A percentile compares a stretch with the other conserved stretches of the same genome.
phyloP scores from a whole-genome alignment of 2,329 filamentous ascomycete species.

The Immersiporthe knoxdaviesiana region DNA sequence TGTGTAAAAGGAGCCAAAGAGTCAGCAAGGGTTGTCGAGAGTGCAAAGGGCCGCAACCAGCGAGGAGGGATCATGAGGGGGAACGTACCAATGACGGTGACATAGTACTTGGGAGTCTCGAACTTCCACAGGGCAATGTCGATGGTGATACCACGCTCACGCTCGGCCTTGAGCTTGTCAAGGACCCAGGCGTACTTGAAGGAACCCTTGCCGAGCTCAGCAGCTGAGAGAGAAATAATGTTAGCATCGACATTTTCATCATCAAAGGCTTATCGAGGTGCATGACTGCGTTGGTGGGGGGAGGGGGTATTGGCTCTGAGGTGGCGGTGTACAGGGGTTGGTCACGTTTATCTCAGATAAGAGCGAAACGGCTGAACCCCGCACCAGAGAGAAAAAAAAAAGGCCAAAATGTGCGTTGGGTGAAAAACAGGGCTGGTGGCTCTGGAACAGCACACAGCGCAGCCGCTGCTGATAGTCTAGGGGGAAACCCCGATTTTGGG shows the following conservation, averaged over 20 bases:
- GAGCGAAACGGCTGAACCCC: conserved; percentile 25
- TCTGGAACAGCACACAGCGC: background rate
- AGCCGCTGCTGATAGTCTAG: too few relatives aligned
- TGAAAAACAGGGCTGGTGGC: conserved; percentile 30
- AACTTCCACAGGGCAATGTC: conserved; percentile 99
- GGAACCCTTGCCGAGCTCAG: conserved; percentile 99
- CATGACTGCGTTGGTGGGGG: background rate
- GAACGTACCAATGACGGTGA: conserved; percentile 90
- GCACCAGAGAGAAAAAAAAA: conserved; percentile 29
- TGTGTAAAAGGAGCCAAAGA: conserved; percentile 40
- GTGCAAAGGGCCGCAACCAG: conserved; percentile 16
- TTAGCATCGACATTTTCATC: conserved; percentile 15
- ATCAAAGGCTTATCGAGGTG: background rate
- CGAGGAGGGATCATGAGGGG: background rate
- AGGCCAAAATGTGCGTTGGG: conserved; percentile 23
- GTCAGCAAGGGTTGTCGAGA: conserved; percentile 31
- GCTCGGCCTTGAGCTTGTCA: conserved; percentile 99
- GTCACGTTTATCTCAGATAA: conserved; percentile 26
- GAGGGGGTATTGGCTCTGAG: too few relatives aligned
- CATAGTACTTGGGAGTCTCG: conserved; percentile 96
- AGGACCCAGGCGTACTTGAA: conserved; percentile 99
- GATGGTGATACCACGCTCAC: conserved; percentile 99
- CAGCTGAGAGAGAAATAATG: conserved; percentile 59
- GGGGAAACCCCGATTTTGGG: background rate
- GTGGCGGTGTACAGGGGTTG: conserved; percentile 15